These are phyloP conservation scores for Conringia planisiliqua DNA, from an alignment of 345 rosid species.

Conservation along the genomic window DNA sequence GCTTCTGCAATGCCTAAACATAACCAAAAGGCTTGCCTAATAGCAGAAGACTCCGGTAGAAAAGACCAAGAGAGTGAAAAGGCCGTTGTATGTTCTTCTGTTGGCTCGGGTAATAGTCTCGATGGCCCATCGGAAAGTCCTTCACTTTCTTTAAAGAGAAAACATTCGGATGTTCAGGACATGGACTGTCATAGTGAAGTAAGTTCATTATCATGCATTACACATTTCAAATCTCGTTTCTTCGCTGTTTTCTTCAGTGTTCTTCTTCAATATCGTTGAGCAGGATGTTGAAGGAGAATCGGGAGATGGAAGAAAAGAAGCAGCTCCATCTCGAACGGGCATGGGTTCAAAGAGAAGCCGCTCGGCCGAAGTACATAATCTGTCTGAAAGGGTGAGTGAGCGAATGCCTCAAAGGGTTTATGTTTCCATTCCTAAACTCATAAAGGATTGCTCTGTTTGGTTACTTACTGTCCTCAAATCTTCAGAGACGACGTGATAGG, in stretches of 20 bases:
- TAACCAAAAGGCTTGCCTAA: conserved; percentile 31
- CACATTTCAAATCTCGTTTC: background rate
- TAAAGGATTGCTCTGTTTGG: conserved; percentile 5
- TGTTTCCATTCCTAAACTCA: conserved; percentile 4
- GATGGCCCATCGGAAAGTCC: conserved; percentile 59
- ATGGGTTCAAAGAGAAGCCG: conserved; percentile 72
- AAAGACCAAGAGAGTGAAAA: conserved; percentile 50
- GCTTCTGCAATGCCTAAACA: conserved; percentile 38
- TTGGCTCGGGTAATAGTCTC: conserved; percentile 67
- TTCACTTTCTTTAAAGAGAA: conserved; percentile 54
- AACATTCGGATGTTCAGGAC: conserved; percentile 51
- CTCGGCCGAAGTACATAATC: conserved; percentile 92
- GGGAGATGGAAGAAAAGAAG: conserved; percentile 41
- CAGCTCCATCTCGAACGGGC: conserved; percentile 41
- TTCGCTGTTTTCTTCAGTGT: background rate
- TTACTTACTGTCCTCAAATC: conserved; percentile 15
- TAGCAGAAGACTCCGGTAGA: conserved; percentile 36
- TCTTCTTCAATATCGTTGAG: background rate
- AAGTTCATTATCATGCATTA: conserved; percentile 20
- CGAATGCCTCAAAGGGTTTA: background rate
- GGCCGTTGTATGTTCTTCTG: conserved; percentile 66
- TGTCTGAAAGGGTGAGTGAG: conserved; percentile 89
- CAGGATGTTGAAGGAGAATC: conserved; percentile 81
- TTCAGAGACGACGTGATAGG: conserved; percentile 83
- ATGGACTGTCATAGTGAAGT: conserved; percentile 75